These are phyloP conservation scores for Phaeolepiota aurea DNA, from an alignment of 768 basidiomycete genomes.

Conservation along the genomic window DNA sequence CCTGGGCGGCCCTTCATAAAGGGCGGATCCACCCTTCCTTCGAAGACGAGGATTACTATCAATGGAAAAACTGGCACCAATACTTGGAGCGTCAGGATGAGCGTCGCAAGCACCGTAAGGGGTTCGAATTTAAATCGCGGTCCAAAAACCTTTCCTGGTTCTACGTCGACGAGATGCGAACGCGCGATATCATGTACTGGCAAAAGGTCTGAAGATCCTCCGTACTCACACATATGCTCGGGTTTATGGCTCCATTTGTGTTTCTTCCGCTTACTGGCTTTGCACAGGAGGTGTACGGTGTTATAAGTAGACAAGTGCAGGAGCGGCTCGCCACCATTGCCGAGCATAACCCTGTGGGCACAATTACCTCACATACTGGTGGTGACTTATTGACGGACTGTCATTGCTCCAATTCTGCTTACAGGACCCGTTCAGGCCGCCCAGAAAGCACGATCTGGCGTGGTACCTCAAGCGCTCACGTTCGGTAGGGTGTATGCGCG, in stretches of 20 bases:
- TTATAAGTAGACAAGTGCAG: constrained; percentile 16
- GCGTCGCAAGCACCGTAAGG: constrained; percentile 19
- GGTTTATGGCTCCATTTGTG: neutral
- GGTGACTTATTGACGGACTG: too few species aligned
- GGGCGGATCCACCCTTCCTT: constrained; percentile 26
- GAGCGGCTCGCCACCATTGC: constrained; percentile 19
- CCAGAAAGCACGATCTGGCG: constrained; percentile 22
- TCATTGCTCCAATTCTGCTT: too few species aligned
- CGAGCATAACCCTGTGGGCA: constrained; percentile 20
- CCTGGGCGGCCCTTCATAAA: constrained; percentile 33
- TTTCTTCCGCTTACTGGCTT: neutral
- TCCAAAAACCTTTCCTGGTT: constrained; percentile 23
- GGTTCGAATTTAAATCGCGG: constrained; percentile 21
- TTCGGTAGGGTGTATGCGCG: constrained; percentile 25
- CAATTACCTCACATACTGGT: too few species aligned
- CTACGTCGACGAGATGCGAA: constrained; percentile 26
- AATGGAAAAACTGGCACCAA: constrained; percentile 39
- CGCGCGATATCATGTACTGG: constrained; percentile 25
- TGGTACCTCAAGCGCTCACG: constrained; percentile 34
- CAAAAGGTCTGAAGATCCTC: constrained; percentile 15
- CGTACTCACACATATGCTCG: neutral
- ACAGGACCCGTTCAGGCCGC: constrained; percentile 30
- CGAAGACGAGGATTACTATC: constrained; percentile 31
- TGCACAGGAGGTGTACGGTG: constrained; percentile 24
- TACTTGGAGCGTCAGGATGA: constrained; percentile 30